These are phyloP conservation scores for Zasmidium cellare DNA, from an alignment of 2,329 filamentous ascomycete genomes.

Conservation along the genomic window DNA sequence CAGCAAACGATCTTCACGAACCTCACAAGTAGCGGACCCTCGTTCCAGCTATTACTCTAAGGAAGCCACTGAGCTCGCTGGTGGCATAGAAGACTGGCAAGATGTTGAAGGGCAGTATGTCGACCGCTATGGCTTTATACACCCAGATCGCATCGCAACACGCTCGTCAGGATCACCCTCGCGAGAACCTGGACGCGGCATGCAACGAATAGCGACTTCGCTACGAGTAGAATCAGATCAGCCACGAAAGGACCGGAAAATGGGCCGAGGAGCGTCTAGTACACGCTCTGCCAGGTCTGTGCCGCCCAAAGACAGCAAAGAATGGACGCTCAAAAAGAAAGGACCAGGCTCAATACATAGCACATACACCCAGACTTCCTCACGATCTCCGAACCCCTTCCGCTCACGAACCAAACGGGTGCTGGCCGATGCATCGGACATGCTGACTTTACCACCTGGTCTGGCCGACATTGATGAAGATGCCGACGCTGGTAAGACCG, in stretches of 20 bases:
- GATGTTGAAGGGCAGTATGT: constrained; percentile 60
- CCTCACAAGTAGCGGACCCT: not conserved
- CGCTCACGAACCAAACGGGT: constrained; percentile 55
- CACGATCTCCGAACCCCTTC: constrained; percentile 35
- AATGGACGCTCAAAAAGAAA: constrained; percentile 29
- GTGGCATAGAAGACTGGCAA: constrained; percentile 66
- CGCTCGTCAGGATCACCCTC: constrained; percentile 26
- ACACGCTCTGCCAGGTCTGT: constrained; percentile 44
- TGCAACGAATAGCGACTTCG: constrained; percentile 62
- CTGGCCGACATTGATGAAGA: constrained; percentile 48
- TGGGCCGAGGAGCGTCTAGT: constrained; percentile 53
- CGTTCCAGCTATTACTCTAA: constrained; percentile 31
- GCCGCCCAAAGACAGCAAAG: constrained; percentile 26
- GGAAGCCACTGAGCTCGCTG: constrained; percentile 59
- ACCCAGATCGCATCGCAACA: constrained; percentile 42
- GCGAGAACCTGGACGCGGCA: constrained; percentile 28
- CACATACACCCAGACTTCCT: constrained; percentile 35
- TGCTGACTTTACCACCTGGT: constrained; percentile 61
- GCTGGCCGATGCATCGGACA: constrained; percentile 62
- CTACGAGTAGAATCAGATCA: constrained; percentile 58
- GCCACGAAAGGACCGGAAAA: constrained; percentile 54
- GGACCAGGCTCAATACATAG: constrained; percentile 41
- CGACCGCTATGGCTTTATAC: constrained; percentile 67
- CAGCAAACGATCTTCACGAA: constrained; percentile 12
- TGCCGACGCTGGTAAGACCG: constrained; percentile 49